Evolutionary conservation across 2,329 filamentous ascomycete species (phyloP).

Genomic region (Penicillium sp.): DNA sequence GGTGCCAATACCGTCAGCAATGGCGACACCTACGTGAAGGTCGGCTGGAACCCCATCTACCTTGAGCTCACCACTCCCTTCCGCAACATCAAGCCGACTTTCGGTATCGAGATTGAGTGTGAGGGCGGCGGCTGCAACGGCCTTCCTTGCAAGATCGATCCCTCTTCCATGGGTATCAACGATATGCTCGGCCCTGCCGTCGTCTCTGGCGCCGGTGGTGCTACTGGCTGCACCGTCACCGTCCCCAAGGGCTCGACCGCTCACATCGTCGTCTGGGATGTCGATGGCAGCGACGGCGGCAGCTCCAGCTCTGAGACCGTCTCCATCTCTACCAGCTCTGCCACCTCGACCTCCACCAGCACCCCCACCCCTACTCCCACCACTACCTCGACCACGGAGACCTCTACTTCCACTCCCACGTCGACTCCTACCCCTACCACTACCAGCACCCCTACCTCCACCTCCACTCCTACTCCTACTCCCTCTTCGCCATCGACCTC

Average conservation of each 20-base stretch:
- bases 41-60: constrained; percentile 79
- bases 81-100: constrained; percentile 63
- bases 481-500: constrained; percentile 8
- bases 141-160: constrained; percentile 74
- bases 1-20: constrained; percentile 70
- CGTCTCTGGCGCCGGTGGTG: constrained; percentile 67
- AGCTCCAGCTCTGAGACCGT: constrained; percentile 13
- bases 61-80: constrained; percentile 58
- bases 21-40: constrained; percentile 73
- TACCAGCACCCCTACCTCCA: constrained; percentile 13
- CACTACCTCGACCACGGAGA: constrained; percentile 22
- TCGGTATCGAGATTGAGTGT: constrained; percentile 73
- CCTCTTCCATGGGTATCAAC: constrained; percentile 59
- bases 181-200: constrained; percentile 60
- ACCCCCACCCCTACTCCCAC: constrained; percentile 19
- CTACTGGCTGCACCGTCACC: constrained; percentile 76
- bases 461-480: constrained; percentile 13
- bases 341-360: constrained; percentile 14
- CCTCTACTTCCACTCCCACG: constrained; percentile 21
- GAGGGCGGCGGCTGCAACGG: constrained; percentile 69
- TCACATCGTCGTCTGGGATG: constrained; percentile 67
- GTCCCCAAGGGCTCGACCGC: constrained; percentile 69
- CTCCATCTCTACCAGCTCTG: constrained; percentile 14
- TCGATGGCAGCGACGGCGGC: constrained; percentile 19
- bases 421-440: constrained; percentile 14